A percentile compares a stretch with the other conserved stretches of the same genome.
phyloP scores from a whole-genome alignment of 768 basidiomycete genomes.

The Tricholoma sp. region DNA sequence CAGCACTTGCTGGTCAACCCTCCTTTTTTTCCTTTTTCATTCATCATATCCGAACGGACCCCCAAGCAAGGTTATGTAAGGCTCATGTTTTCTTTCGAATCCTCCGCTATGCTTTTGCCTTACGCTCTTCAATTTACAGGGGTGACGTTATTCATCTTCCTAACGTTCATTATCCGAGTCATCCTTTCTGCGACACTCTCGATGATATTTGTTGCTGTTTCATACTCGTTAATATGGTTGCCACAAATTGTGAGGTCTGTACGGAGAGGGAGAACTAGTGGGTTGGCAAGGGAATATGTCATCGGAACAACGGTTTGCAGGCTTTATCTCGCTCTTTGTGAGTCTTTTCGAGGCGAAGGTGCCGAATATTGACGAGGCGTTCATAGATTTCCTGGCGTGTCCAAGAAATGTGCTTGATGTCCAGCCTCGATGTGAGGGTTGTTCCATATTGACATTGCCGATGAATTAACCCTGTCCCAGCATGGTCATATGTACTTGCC shows the following conservation, averaged over 20 bases:
- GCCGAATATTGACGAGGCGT: conserved; percentile 3
- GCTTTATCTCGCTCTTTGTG: conserved; percentile 70
- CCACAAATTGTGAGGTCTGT: conserved; percentile 80
- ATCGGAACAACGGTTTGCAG: conserved; percentile 72
- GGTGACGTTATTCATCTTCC: conserved; percentile 60
- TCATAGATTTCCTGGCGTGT: conserved; percentile 72
- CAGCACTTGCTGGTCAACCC: conserved; percentile 18
- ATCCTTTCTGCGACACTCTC: conserved; percentile 63
- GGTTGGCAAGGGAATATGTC: conserved; percentile 64
- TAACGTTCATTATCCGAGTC: conserved; percentile 71
- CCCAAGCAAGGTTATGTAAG: conserved; percentile 70
- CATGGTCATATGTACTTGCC: conserved; percentile 60
- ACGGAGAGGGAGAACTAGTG: conserved; percentile 63
- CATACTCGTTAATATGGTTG: conserved; percentile 81
- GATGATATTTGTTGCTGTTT: conserved; percentile 55
- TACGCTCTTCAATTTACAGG: conserved; percentile 35
- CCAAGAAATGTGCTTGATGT: conserved; percentile 85
- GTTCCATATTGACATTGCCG: conserved; percentile 2
- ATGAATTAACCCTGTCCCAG: conserved; percentile 27
- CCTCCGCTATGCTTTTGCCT: conserved; percentile 4
- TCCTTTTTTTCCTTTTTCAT: conserved; percentile 48
- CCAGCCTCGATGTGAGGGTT: conserved; percentile 58
- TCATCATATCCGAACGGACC: conserved; percentile 59
- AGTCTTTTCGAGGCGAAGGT: conserved; percentile 25
- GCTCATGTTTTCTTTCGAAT: not conserved